Conservation (phyloP, 495 filamentous ascomycete genomes). For the Chaetomidium leptoderma region DNA sequence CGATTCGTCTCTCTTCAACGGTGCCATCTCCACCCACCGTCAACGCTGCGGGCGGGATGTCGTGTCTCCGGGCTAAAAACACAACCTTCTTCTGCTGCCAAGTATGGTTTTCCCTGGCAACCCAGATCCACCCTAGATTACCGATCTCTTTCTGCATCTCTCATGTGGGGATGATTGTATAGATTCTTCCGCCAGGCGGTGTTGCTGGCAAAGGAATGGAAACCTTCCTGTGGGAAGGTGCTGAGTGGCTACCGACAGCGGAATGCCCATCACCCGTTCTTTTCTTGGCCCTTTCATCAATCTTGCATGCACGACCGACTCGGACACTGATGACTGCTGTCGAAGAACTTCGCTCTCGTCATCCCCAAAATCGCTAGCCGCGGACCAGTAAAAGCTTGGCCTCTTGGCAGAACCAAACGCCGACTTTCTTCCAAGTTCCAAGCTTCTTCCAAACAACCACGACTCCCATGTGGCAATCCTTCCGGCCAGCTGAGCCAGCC, state of each 20-base stretch:
- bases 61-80: constrained; percentile 2
- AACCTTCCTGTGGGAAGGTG: no score
- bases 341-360: no score
- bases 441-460: not conserved
- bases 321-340: no score
- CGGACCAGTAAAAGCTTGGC: constrained; percentile 7
- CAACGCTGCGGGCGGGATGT: constrained; percentile 8
- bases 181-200: not conserved
- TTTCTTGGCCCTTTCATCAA: not conserved
- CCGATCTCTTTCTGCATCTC: constrained; percentile 11
- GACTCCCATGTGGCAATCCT: constrained; percentile 10
- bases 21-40: not conserved
- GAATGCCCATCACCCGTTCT: constrained; percentile 9
- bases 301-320: no score
- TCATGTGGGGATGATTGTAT: no score
- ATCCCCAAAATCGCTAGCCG: constrained; percentile 3
- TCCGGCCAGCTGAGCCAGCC: not conserved
- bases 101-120: not conserved
- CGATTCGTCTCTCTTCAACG: constrained; percentile 1
- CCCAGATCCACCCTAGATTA: not conserved
- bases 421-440: not conserved
- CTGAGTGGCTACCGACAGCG: constrained; percentile 1
- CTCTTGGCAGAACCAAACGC: not conserved
- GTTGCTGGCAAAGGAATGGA: not conserved
- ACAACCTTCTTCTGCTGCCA: not conserved